Evolutionary conservation across 176 grass and related monocot species (phyloP).

Genomic region (Aegilops longissima): DNA sequence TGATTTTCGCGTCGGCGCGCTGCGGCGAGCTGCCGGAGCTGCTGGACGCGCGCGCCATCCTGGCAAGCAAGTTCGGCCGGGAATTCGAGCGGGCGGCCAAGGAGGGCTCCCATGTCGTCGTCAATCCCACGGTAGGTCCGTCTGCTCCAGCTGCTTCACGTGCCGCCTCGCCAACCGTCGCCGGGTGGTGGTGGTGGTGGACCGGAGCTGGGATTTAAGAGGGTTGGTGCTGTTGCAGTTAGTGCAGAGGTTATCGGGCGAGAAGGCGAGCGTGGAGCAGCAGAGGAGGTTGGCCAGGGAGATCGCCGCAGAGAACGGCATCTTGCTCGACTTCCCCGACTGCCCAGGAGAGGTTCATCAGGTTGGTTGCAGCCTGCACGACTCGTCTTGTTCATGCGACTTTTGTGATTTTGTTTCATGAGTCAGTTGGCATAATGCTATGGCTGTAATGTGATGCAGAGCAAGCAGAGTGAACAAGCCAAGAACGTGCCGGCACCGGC

Average conservation of each 20-base stretch:
- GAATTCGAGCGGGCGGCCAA: conserved; percentile 40
- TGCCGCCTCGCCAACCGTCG: conserved; percentile 21
- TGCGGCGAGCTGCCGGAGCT: conserved; percentile 63
- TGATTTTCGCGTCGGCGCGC: conserved; percentile 48
- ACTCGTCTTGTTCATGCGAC: background rate
- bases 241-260: conserved; percentile 40
- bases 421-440: background rate
- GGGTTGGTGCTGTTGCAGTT: conserved; percentile 37
- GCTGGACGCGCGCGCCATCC: conserved; percentile 44
- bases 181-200: background rate
- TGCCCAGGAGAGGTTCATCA: background rate
- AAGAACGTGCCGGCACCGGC: background rate
- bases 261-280: conserved; percentile 40
- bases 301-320: conserved; percentile 45
- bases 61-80: conserved; percentile 53
- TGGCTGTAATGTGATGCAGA: background rate
- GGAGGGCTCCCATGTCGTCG: conserved; percentile 40
- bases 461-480: background rate
- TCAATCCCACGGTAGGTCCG: conserved; percentile 33
- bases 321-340: conserved; percentile 45
- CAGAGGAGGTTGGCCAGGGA: conserved; percentile 41
- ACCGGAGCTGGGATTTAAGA: background rate
- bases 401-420: background rate
- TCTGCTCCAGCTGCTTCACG: conserved; percentile 29
- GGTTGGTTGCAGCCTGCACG: background rate